Percentiles rank a stretch among this genome's conserved stretches.
phyloP scores from a whole-genome alignment of 495 filamentous ascomycete species.

The Penicillium daleae region DNA sequence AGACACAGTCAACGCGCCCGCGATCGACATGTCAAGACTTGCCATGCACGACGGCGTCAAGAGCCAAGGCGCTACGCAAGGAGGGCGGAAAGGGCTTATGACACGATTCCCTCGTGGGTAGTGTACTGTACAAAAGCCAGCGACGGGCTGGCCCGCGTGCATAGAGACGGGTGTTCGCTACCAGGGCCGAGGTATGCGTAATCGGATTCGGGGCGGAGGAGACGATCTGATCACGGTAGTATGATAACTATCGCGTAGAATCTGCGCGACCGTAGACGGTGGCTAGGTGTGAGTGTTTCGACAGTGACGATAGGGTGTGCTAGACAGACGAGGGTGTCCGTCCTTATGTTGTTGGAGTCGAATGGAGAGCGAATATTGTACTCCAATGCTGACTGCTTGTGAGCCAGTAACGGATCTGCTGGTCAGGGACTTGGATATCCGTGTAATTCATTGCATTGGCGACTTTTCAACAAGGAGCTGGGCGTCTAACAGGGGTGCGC shows the following conservation, averaged over 20 bases:
- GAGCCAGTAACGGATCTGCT: too few species aligned
- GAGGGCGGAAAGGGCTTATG: constrained; percentile 28
- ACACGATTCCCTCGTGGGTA: too few species aligned
- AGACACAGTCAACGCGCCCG: constrained; percentile 31
- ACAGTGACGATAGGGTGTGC: constrained; percentile 10
- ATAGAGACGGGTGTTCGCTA: constrained; percentile 49
- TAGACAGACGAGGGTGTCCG: neutral
- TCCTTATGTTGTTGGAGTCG: too few species aligned
- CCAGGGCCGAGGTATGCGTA: constrained; percentile 44
- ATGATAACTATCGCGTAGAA: too few species aligned
- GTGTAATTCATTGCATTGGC: constrained; percentile 52
- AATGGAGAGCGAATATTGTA: too few species aligned
- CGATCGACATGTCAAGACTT: constrained; percentile 41
- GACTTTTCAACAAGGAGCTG: constrained; percentile 43
- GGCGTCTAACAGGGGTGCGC: constrained; percentile 41
- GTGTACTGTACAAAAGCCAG: constrained; percentile 42
- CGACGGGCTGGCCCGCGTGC: constrained; percentile 33
- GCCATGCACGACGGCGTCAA: constrained; percentile 47
- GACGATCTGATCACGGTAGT: constrained; percentile 38
- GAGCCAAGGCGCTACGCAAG: constrained; percentile 45
- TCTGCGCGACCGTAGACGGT: neutral
- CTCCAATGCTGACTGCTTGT: too few species aligned
- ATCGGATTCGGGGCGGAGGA: constrained; percentile 45
- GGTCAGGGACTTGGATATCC: constrained; percentile 23
- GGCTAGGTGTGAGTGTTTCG: neutral